Conservation (phyloP, 345 rosid species). For the Jatropha curcas region DNA sequence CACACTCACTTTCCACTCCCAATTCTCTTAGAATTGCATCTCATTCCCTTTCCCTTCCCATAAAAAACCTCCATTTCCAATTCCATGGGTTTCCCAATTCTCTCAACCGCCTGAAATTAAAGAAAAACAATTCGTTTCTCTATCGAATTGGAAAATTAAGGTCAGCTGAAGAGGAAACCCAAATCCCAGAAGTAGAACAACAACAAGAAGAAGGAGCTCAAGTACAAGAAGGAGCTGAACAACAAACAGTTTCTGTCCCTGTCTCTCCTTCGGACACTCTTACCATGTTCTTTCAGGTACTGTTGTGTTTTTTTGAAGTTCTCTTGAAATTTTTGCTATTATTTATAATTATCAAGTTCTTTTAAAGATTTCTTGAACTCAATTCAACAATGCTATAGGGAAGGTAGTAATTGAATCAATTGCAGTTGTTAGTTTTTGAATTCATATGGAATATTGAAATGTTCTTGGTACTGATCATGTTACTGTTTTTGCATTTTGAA, state of each 20-base stretch:
- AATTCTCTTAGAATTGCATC: constrained; percentile 11
- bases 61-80: constrained; percentile 9
- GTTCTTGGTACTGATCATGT: neutral
- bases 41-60: neutral
- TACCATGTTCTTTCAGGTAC: constrained; percentile 82
- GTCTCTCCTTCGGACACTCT: constrained; percentile 91
- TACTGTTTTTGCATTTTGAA: constrained; percentile 30
- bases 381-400: neutral
- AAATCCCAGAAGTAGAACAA: constrained; percentile 37
- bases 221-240: constrained; percentile 20
- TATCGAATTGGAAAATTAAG: constrained; percentile 33
- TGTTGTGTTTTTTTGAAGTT: neutral
- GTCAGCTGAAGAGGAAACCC: constrained; percentile 55
- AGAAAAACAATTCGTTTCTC: neutral
- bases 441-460: neutral
- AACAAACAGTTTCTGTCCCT: constrained; percentile 67
- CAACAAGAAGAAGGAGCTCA: constrained; percentile 8
- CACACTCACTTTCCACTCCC: constrained; percentile 13
- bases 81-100: constrained; percentile 14
- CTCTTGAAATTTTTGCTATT: neutral
- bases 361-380: neutral
- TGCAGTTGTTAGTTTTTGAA: neutral
- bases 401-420: too few species aligned
- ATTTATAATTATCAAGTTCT: neutral
- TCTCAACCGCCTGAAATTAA: constrained; percentile 25